Evolutionary conservation across 164 flowering plant genomes (phyloP), one percentile per base, ranked within the genome.

Genomic region (Protea cynaroides): DNA sequence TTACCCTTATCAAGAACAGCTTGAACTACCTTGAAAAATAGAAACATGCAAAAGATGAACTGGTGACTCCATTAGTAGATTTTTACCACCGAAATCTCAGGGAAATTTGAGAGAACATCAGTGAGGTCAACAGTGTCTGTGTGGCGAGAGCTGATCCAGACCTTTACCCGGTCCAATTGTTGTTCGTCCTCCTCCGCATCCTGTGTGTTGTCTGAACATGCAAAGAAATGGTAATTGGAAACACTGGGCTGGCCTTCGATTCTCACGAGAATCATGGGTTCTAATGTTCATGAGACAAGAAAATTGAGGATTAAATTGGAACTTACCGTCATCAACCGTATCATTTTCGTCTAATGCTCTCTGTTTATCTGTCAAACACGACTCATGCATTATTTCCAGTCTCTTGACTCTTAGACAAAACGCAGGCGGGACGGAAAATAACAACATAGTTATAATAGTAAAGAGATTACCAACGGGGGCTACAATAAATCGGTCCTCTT

Each of bases 81-180:
- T 7, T 62, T 72, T 84, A 90, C 97, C 86, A 80, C 73, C 55
- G 93, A 89, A 70, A 90, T 85, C 69, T 87, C 95, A 0, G 92
- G 90, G 72, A 93, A 90, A 69, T 80, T 79, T 18, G 96, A 84
- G 64, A 93, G 88, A 70, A 90, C 76, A 69, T 89, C 92, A 61
- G 86, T 79, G 29, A 87, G 79, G 65, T 85, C 91, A 63, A 90
- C 56, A 37, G 73, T 78, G 56, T 84, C 86, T 24, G 70, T 76
- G 64, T 83, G 89, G 73, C 70, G 61, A 52, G 78, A 74, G 59
- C 38, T 70, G 71, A 93, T 79, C 97, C 98, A 93, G 25, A 87
- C 87, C 75, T 81, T 89, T 10, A 93, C 76, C 22, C 86, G 80
- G 24, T 69, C 63, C 61, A 82, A 67, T 69, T 89, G 93, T 36